Percentiles rank a stretch among this genome's conserved stretches.
These are phyloP conservation scores for Kodamaea ohmeri DNA, from an alignment of 1,139 yeast genomes.

Conservation along the genomic window DNA sequence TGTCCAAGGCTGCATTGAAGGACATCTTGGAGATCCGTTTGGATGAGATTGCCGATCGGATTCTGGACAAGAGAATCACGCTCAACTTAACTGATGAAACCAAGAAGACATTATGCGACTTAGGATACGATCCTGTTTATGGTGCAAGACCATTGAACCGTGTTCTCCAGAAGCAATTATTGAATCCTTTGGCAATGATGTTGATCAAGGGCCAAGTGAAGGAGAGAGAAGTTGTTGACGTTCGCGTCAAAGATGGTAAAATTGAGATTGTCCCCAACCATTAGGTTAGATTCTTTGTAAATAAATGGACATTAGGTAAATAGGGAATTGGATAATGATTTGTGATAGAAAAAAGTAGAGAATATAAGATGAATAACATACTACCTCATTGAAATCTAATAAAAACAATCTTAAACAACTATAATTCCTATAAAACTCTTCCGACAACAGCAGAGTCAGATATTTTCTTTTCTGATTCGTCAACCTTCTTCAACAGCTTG, in stretches of 20 bases:
- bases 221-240: constrained; percentile 62
- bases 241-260: constrained; percentile 26
- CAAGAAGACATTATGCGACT: constrained; percentile 70
- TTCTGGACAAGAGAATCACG: constrained; percentile 74
- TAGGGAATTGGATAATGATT: not conserved
- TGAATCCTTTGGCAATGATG: constrained; percentile 82
- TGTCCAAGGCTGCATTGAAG: constrained; percentile 69
- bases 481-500: constrained; percentile 46
- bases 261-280: constrained; percentile 50
- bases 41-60: constrained; percentile 72
- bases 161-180: constrained; percentile 71
- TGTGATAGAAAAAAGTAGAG: not conserved
- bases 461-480: constrained; percentile 43
- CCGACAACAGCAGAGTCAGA: constrained; percentile 49
- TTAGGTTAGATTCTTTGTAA: constrained; percentile 4
- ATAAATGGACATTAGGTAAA: not conserved
- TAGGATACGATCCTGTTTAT: constrained; percentile 87
- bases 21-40: constrained; percentile 83
- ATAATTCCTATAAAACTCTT: constrained; percentile 36
- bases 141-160: constrained; percentile 97
- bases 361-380: not conserved
- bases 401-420: constrained; percentile 2
- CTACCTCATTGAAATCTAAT: not conserved
- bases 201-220: constrained; percentile 77
- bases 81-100: constrained; percentile 60